Evolutionary conservation across 495 filamentous ascomycete species (phyloP).

Genomic region (Aspergillus ellipticus): DNA sequence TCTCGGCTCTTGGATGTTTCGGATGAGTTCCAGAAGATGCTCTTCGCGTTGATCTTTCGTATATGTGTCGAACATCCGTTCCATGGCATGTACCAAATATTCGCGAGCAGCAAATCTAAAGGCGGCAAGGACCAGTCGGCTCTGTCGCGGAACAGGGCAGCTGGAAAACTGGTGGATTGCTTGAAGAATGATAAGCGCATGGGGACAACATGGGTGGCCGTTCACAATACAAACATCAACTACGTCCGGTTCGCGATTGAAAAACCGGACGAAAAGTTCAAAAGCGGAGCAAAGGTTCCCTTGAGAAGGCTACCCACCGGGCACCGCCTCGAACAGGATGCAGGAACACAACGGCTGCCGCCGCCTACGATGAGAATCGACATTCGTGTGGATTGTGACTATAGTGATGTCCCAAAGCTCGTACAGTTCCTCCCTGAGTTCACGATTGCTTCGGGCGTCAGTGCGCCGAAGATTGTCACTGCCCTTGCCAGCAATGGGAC

Average conservation of each 20-base stretch:
- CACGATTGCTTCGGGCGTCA: conserved; percentile 82
- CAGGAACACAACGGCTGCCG: conserved; percentile 62
- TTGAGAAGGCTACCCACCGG: conserved; percentile 58
- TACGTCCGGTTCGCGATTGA: conserved; percentile 74
- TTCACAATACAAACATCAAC: conserved; percentile 66
- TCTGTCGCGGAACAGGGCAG: conserved; percentile 67
- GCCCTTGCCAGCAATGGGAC: conserved; percentile 70
- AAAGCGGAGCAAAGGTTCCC: conserved; percentile 59
- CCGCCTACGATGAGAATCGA: conserved; percentile 86
- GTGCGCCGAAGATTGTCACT: conserved; percentile 86
- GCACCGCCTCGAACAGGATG: conserved; percentile 51
- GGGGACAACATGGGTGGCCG: conserved; percentile 54
- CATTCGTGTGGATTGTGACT: conserved; percentile 68
- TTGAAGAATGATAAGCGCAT: conserved; percentile 51
- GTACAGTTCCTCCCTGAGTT: conserved; percentile 65
- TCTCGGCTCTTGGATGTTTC: conserved; percentile 74
- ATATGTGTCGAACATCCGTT: conserved; percentile 92
- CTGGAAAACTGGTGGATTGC: conserved; percentile 57
- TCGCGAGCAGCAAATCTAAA: conserved; percentile 67
- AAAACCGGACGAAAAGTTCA: conserved; percentile 56
- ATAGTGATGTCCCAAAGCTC: conserved; percentile 69
- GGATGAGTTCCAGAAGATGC: conserved; percentile 68
- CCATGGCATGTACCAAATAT: conserved; percentile 95
- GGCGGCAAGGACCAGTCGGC: conserved; percentile 67
- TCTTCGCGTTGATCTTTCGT: conserved; percentile 66